Evolutionary conservation across 176 grass and related monocot genomes (phyloP), one percentile per base, ranked within the genome.

Genomic region (Hsuehochloa calcarea): DNA sequence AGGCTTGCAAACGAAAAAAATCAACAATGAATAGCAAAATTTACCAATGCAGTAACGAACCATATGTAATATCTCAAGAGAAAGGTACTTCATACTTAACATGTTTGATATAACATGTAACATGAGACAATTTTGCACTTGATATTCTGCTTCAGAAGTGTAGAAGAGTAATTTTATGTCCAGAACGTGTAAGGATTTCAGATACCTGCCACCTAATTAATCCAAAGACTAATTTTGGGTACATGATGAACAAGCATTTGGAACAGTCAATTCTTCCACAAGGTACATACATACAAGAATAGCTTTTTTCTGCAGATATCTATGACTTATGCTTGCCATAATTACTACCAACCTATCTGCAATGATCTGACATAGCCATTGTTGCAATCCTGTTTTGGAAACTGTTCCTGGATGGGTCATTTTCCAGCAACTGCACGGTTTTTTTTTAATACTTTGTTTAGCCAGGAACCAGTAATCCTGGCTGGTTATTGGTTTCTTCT

Each of bases 1-100:
- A 63, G 93, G 93, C 93, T 95, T 77, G 55, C 74, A 83, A 41
- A 81, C 13, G 51, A 75, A 73, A 10, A 45, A 75, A 71, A 71
- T 10, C 55, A 80, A 83, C 22, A 72, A 66, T 72, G 17, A 68
- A 65, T 46, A 27, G 71, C 31, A 66, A 56, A 58, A 81, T 38
- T 71, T 61, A 70, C 13, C 15, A 46, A 62, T 3, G 16, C 43
- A 65, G n/a, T 10, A 74, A 63, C 63, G 29, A 49, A 49, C 10
- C 0, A 56, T 69, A 73, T 25, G 25, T 38, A 3, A 20, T 63
- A 61, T 6, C 13, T n/a, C 46, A 26, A 58, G 5, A 43, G n/a
- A 67, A 60, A 83, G 8, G 17, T 26, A 6, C 20, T 75, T 50
- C 51, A 70, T 65, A 23, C 25, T 39, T 54, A 15, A 69, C 39